phyloP scores from a whole-genome alignment of 164 flowering plant species.

The Protea cynaroides region DNA sequence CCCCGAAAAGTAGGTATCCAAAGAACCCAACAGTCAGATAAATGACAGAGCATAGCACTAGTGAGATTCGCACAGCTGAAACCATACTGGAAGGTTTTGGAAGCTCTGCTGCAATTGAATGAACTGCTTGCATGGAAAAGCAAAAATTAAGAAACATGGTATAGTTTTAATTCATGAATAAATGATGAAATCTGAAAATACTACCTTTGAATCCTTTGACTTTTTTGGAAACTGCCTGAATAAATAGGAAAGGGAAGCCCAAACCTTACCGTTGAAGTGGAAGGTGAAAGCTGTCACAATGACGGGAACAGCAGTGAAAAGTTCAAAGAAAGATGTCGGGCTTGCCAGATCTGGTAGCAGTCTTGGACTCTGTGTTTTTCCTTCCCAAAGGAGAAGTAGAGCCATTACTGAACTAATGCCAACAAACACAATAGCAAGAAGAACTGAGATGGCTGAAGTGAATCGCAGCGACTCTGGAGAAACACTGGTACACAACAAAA shows the following conservation, averaged over 20 bases:
- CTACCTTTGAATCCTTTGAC: no score
- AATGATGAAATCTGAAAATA: no score
- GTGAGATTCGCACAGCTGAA: constrained; percentile 53
- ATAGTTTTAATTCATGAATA: no score
- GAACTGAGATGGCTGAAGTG: constrained; percentile 68
- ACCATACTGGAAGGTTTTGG: constrained; percentile 50
- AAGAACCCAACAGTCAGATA: constrained; percentile 66
- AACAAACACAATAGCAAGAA: constrained; percentile 83
- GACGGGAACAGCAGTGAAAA: constrained; percentile 91
- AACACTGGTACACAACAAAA: background rate
- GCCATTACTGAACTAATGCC: constrained; percentile 68
- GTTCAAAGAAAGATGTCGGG: constrained; percentile 54
- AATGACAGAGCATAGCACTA: constrained; percentile 52
- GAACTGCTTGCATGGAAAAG: constrained; percentile 47
- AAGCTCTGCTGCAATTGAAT: constrained; percentile 72
- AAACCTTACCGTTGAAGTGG: constrained; percentile 81
- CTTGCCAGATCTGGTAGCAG: constrained; percentile 47
- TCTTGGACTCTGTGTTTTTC: constrained; percentile 47
- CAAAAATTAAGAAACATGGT: no score
- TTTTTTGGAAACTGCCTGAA: no score
- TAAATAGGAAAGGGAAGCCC: no score
- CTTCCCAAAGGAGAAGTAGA: constrained; percentile 49
- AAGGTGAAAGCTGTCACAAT: constrained; percentile 92
- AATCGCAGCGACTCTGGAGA: constrained; percentile 60
- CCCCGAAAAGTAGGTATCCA: constrained; percentile 86